Percentiles rank a stretch among this genome's conserved stretches.
Conservation (phyloP, 2,329 filamentous ascomycete genomes). For the Alternaria brassicae region DNA sequence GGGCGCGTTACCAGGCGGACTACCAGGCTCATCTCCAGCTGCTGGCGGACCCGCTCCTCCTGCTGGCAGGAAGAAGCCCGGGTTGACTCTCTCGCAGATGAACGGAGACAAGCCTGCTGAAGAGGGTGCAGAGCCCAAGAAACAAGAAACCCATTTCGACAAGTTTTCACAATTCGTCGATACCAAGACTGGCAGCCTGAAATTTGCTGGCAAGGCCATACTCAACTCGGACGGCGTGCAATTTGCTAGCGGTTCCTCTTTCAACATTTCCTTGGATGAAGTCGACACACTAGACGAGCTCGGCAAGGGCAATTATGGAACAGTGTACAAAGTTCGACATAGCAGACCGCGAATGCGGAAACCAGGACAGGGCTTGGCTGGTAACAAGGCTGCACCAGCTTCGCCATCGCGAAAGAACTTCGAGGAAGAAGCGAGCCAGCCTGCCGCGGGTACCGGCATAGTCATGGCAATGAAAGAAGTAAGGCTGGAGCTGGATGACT, state of each 20-base stretch:
- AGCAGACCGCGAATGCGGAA: constrained; percentile 71
- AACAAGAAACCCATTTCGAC: constrained; percentile 60
- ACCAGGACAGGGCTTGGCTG: constrained; percentile 66
- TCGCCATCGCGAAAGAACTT: constrained; percentile 45
- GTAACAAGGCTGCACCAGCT: constrained; percentile 58
- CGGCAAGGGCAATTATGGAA: constrained; percentile 97
- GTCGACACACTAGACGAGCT: constrained; percentile 92
- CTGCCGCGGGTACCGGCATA: constrained; percentile 69
- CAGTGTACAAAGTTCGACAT: constrained; percentile 95
- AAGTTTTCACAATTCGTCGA: constrained; percentile 86
- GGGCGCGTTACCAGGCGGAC: constrained; percentile 64
- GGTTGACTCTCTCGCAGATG: constrained; percentile 55
- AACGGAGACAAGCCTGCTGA: constrained; percentile 41
- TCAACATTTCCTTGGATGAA: constrained; percentile 94
- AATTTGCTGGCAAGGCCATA: constrained; percentile 89
- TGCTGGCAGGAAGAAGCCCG: constrained; percentile 52
- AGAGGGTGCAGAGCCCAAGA: constrained; percentile 33
- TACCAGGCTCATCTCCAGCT: constrained; percentile 54
- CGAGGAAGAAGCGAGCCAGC: constrained; percentile 49
- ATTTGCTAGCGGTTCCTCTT: constrained; percentile 86
- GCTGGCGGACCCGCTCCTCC: constrained; percentile 46
- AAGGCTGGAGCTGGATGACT: constrained; percentile 90
- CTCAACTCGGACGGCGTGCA: constrained; percentile 90
- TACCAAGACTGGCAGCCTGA: constrained; percentile 87
- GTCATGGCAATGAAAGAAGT: constrained; percentile 99